Evolutionary conservation across 179 eudicot species (phyloP).

Genomic region (Camellia oleifera): DNA sequence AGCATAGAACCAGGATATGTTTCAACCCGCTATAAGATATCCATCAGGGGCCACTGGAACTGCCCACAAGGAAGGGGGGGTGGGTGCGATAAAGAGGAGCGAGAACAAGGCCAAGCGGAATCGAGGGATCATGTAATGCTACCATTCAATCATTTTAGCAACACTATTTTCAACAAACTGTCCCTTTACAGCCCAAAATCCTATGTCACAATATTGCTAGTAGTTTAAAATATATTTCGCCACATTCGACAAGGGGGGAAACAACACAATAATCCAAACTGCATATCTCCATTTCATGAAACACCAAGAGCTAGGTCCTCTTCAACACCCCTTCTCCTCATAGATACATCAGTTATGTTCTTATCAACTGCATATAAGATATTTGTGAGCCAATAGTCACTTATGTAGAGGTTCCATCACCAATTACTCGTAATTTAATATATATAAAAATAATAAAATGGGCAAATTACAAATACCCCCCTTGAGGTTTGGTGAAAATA

Average conservation of each 20-base stretch:
- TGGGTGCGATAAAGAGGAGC: too few relatives aligned
- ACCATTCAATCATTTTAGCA: not conserved
- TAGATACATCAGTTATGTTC: not conserved
- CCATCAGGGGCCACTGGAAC: not conserved
- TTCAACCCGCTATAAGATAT: not conserved
- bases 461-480: too few relatives aligned
- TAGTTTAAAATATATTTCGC: not conserved
- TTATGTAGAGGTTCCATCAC: not conserved
- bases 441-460: too few relatives aligned
- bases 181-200: constrained; percentile 1
- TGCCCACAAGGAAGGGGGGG: not conserved
- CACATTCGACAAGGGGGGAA: not conserved
- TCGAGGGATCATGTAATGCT: too few relatives aligned
- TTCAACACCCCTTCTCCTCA: not conserved
- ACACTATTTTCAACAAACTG: not conserved
- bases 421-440: not conserved
- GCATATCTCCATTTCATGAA: not conserved
- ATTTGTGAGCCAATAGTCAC: not conserved
- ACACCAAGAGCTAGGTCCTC: not conserved
- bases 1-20: not conserved
- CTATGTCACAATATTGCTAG: not conserved
- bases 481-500: too few relatives aligned
- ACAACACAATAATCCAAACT: not conserved
- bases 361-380: not conserved
- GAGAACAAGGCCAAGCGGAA: too few relatives aligned